phyloP scores from a whole-genome alignment of 352 stramenopile species.

The Thalassiosira exigua region DNA sequence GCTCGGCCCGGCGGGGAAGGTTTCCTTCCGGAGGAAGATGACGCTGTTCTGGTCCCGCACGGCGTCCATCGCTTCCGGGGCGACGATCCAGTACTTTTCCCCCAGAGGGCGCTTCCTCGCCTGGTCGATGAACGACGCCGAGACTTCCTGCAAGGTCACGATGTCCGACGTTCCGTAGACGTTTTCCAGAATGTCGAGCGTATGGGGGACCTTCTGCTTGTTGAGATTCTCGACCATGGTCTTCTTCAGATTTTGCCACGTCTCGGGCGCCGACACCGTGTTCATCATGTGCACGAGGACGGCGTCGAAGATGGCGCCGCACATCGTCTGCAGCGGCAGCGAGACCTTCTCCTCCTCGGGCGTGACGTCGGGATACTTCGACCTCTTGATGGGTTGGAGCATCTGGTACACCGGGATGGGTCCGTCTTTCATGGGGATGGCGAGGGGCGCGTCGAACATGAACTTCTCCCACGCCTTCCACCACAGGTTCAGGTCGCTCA shows the following conservation, averaged over 20 bases:
- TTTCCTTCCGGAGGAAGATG: conserved; percentile 80
- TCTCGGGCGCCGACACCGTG: conserved; percentile 52
- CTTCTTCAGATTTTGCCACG: conserved; percentile 81
- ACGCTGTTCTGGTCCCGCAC: conserved; percentile 87
- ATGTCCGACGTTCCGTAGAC: conserved; percentile 79
- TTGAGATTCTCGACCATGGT: conserved; percentile 83
- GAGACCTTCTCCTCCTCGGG: conserved; percentile 82
- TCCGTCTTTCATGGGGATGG: conserved; percentile 61
- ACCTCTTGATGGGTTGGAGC: conserved; percentile 78
- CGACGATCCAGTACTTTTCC: conserved; percentile 71
- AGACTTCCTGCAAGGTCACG: conserved; percentile 85
- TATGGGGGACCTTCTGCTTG: conserved; percentile 80
- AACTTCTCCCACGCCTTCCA: conserved; percentile 82
- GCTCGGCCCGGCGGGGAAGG: conserved; percentile 64
- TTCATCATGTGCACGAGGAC: conserved; percentile 88
- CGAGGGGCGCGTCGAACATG: conserved; percentile 81
- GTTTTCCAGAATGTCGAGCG: conserved; percentile 81
- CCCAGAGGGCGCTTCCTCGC: conserved; percentile 52
- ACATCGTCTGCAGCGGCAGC: conserved; percentile 83
- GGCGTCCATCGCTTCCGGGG: conserved; percentile 64
- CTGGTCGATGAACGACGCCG: conserved; percentile 69
- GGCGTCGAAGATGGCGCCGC: conserved; percentile 84
- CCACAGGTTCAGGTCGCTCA: conserved; percentile 73
- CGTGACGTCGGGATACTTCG: conserved; percentile 86
- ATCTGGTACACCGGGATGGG: conserved; percentile 67